Evolutionary conservation across 2,329 filamentous ascomycete genomes (phyloP), one percentile per base, ranked within the genome.

Genomic region (Cladophialophora psammophila): DNA sequence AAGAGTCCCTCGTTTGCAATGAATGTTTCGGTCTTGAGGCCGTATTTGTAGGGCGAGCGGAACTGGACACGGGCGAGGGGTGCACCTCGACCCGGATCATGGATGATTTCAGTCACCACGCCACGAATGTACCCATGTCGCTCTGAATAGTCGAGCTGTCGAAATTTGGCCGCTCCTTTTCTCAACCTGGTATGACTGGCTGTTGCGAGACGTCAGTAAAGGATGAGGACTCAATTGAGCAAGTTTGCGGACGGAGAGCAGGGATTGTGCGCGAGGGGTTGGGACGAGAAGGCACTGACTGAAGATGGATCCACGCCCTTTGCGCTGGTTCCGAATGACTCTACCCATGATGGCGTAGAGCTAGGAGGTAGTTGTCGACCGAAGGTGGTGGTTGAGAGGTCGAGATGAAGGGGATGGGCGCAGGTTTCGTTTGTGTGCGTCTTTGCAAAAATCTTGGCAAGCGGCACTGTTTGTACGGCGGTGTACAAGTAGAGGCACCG

Each of bases 1-100:
- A 98, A 99, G 94, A 98, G 97, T 87, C 95, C 95, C 88, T 98
- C 95, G 87, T 98, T 99, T 85, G 95, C 95, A 81, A 99, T 99
- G 91, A 99, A 97, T 77, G 95, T 99, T 91, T 99, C 94, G 83
- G 91, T 94, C 83, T 93, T 86, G 82, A 94, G 90, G 90, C 96
- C 97, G 91, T 92, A 98, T 84, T 90, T 89, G 91, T 99, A 99
- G 78, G 95, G 93, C 85, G 96, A 92, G 79, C 95, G 94, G 92
- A 99, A 99, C 78, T 89, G 86, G 80, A 99, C 94, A 85, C 92
- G 93, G 82, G 95, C 95, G 80, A 99, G 92, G 78, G 95, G 95
- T 84, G 96, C 93, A 86, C 95, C 95, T 86, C 95, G 94, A 83
- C 95, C 95, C 78, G 94, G 89, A 85, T 99, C 95, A 90, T 99